Conservation (phyloP, 1,139 yeast genomes). For the Candida dubliniensis region DNA sequence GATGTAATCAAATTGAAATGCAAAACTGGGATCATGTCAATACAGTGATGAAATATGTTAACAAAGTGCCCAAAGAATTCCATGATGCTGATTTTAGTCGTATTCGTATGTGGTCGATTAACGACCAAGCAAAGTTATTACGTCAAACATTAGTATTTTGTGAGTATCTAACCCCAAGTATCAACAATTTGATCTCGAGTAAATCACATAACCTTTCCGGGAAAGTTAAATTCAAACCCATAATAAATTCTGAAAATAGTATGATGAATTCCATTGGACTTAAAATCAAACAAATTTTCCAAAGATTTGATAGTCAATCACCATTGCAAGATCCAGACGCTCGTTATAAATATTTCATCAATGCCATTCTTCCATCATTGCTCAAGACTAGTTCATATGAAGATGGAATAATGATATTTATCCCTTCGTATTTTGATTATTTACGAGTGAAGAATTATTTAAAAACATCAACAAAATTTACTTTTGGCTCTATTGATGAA, state of each 20-base stretch:
- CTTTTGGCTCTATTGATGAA: constrained; percentile 75
- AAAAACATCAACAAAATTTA: constrained; percentile 59
- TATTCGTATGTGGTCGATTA: constrained; percentile 88
- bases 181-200: constrained; percentile 62
- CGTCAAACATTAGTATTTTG: constrained; percentile 80
- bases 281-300: constrained; percentile 70
- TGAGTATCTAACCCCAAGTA: constrained; percentile 76
- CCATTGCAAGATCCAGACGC: constrained; percentile 73
- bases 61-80: constrained; percentile 72
- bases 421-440: constrained; percentile 88
- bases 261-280: constrained; percentile 54
- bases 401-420: constrained; percentile 75
- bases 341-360: constrained; percentile 77
- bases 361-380: constrained; percentile 69
- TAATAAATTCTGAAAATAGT: constrained; percentile 37
- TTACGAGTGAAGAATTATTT: constrained; percentile 73
- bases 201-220: constrained; percentile 68
- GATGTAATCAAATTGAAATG: constrained; percentile 83
- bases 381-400: constrained; percentile 56
- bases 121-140: constrained; percentile 71
- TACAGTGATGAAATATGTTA: constrained; percentile 68
- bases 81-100: constrained; percentile 90
- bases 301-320: constrained; percentile 59
- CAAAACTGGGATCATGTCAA: constrained; percentile 91
- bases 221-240: constrained; percentile 54